phyloP scores from a whole-genome alignment of 2,329 filamentous ascomycete genomes.

The Talaromyces atroroseus region DNA sequence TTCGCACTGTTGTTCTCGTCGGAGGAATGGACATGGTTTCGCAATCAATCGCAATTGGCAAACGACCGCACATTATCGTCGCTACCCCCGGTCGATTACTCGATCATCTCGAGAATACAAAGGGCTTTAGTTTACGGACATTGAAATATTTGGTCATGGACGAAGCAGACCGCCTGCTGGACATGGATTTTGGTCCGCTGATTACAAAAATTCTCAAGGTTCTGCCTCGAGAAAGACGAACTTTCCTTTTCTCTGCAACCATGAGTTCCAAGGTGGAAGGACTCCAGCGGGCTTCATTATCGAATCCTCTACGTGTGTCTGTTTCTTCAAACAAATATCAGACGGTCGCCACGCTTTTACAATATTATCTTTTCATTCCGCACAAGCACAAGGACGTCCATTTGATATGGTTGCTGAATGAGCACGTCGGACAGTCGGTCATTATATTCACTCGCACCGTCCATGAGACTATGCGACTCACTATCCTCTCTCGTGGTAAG shows the following conservation, averaged over 20 bases:
- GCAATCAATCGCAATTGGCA: conserved; percentile 85
- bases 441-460: conserved; percentile 93
- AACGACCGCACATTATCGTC: conserved; percentile 90
- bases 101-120: conserved; percentile 94
- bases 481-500: conserved; percentile 77
- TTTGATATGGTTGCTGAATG: conserved; percentile 78
- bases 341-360: conserved; percentile 81
- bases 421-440: conserved; percentile 75
- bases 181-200: conserved; percentile 89
- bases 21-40: conserved; percentile 95
- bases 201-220: conserved; percentile 92
- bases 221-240: conserved; percentile 65
- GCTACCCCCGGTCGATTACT: conserved; percentile 84
- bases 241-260: conserved; percentile 89
- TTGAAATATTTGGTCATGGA: conserved; percentile 92
- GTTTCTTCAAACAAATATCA: conserved; percentile 82
- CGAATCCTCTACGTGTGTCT: conserved; percentile 70
- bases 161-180: conserved; percentile 84
- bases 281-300: conserved; percentile 80
- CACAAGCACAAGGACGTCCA: conserved; percentile 86
- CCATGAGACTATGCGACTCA: conserved; percentile 79
- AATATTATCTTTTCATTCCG: conserved; percentile 81
- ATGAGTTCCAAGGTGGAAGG: conserved; percentile 92
- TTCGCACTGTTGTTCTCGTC: conserved; percentile 78
- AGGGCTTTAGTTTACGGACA: conserved; percentile 78